Percentiles rank a stretch among this genome's conserved stretches.
Evolutionary conservation across 805 yeast genomes (phyloP).

Genomic region (Metschnikowia gelsemii): DNA sequence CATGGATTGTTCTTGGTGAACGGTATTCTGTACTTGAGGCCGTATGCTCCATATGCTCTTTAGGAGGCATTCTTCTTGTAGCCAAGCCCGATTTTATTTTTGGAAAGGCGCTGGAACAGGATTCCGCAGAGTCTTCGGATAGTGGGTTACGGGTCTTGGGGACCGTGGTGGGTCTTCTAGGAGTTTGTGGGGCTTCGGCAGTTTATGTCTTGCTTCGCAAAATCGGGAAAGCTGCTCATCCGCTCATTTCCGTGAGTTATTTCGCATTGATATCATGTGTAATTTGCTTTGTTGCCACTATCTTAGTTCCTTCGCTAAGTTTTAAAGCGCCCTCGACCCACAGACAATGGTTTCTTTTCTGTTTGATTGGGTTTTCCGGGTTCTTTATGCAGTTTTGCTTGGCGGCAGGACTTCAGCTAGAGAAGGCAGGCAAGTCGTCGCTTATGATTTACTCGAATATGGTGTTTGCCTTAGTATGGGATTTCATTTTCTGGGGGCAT

Average conservation of each 20-base stretch:
- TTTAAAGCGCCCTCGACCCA: slow-evolving; percentile 61
- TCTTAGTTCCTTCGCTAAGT: slow-evolving; percentile 55
- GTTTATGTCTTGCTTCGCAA: slow-evolving; percentile 71
- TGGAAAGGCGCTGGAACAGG: slow-evolving; percentile 41
- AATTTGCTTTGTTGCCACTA: slow-evolving; percentile 51
- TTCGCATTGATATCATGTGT: slow-evolving; percentile 63
- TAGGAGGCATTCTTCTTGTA: slow-evolving; percentile 74
- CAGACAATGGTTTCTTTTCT: slow-evolving; percentile 65
- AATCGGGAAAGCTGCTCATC: slow-evolving; percentile 78
- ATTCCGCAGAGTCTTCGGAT: slow-evolving; percentile 49
- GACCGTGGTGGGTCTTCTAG: slow-evolving; percentile 58
- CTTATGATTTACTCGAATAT: slow-evolving; percentile 74
- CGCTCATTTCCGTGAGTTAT: slow-evolving; percentile 74
- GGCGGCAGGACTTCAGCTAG: slow-evolving; percentile 82
- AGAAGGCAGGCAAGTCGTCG: slow-evolving; percentile 72
- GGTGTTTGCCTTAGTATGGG: slow-evolving; percentile 77
- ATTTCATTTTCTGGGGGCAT: slow-evolving; percentile 67
- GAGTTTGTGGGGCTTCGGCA: slow-evolving; percentile 66
- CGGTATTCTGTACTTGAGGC: slow-evolving; percentile 65
- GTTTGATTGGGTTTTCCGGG: slow-evolving; percentile 69
- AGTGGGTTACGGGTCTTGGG: slow-evolving; percentile 61
- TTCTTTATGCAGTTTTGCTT: slow-evolving; percentile 76
- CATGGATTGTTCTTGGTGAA: slow-evolving; percentile 67
- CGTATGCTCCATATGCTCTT: slow-evolving; percentile 62
- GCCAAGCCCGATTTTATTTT: slow-evolving; percentile 79